phyloP scores from a whole-genome alignment of 768 basidiomycete species.

The Ramaria rubella region DNA sequence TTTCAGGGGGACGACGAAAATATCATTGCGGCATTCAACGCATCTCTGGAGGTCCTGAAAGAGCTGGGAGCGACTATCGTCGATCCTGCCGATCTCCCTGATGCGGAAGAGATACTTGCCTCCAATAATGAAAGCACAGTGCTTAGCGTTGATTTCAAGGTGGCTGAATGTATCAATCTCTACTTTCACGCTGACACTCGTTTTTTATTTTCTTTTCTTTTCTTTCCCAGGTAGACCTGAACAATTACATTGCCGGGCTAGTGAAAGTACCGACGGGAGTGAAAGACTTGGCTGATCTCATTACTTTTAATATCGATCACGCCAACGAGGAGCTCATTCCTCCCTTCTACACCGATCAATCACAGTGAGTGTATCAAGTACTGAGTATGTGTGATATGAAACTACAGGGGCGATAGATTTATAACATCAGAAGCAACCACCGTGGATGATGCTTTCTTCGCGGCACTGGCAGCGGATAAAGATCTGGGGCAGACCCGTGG shows the following conservation, averaged over 20 bases:
- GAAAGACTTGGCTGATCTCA: slow-evolving; percentile 48
- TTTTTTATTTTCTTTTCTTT: neutral
- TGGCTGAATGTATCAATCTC: slow-evolving; percentile 11
- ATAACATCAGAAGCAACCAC: slow-evolving; percentile 6
- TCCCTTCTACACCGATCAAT: slow-evolving; percentile 31
- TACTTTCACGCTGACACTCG: neutral
- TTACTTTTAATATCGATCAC: slow-evolving; percentile 49
- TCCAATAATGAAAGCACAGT: slow-evolving; percentile 46
- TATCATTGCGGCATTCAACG: slow-evolving; percentile 32
- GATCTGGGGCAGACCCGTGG: slow-evolving; percentile 10
- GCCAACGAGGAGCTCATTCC: slow-evolving; percentile 40
- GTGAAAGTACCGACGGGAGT: slow-evolving; percentile 51
- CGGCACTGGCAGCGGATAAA: slow-evolving; percentile 1
- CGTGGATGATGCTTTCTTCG: slow-evolving; percentile 1
- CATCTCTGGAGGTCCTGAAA: slow-evolving; percentile 31
- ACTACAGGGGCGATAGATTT: neutral
- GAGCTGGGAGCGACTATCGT: slow-evolving; percentile 43
- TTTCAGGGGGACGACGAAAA: slow-evolving; percentile 15
- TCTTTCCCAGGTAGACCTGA: slow-evolving; percentile 43
- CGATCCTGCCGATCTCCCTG: slow-evolving; percentile 57
- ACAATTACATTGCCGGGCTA: slow-evolving; percentile 41
- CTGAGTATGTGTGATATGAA: neutral
- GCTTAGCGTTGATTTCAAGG: slow-evolving; percentile 54
- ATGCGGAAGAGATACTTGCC: slow-evolving; percentile 40
- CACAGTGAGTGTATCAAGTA: slow-evolving; percentile 20